Conservation (phyloP, 768 basidiomycete species). For the Podaxis sp. region DNA sequence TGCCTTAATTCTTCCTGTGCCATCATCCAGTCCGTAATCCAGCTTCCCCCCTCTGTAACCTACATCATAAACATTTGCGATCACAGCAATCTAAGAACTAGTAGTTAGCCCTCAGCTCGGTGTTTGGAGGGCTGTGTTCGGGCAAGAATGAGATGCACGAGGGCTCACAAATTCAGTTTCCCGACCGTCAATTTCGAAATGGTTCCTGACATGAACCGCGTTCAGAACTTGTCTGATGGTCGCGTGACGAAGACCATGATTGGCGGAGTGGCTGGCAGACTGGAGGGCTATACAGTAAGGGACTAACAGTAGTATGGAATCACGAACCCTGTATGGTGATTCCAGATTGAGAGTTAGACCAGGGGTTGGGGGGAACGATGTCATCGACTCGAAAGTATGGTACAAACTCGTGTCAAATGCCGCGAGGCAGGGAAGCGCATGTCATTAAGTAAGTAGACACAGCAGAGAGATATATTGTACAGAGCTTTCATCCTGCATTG, state of each 20-base stretch:
- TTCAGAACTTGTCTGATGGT: constrained; percentile 9
- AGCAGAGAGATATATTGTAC: constrained; percentile 4
- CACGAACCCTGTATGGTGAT: not conserved
- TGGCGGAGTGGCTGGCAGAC: not conserved
- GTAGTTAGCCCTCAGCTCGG: not conserved
- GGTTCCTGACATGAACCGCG: not conserved
- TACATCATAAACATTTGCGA: constrained; percentile 12
- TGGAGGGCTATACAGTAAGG: not conserved
- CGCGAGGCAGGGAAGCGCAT: not conserved
- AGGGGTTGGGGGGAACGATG: not conserved
- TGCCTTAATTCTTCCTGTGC: constrained; percentile 14
- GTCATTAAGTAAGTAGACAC: constrained; percentile 4
- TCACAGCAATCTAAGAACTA: constrained; percentile 3
- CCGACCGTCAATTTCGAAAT: constrained; percentile 9
- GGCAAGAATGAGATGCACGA: not conserved
- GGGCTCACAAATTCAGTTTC: constrained; percentile 10
- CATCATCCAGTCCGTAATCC: constrained; percentile 8
- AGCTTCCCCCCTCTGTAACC: not conserved
- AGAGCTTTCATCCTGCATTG: constrained; percentile 2
- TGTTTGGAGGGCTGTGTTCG: not conserved
- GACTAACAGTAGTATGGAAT: not conserved
- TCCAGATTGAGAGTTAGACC: not conserved
- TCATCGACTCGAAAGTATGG: not conserved
- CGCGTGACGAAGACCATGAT: constrained; percentile 3
- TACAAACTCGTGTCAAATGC: not conserved